A percentile compares a stretch with the other conserved stretches of the same genome.
phyloP scores from a whole-genome alignment of 164 flowering plant species.

The Stephania japonica region DNA sequence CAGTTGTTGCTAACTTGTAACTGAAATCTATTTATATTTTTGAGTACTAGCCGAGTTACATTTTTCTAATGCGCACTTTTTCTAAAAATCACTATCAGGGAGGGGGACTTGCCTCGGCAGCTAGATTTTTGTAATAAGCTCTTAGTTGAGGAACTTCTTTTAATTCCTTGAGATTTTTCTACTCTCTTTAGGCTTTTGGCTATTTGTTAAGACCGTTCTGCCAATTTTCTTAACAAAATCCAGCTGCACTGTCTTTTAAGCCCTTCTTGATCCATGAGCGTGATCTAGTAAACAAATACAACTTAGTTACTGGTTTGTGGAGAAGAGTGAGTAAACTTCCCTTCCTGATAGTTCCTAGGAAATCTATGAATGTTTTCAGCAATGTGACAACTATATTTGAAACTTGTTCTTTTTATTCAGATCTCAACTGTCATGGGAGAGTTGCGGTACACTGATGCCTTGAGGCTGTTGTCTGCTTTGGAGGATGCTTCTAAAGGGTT shows the following conservation, averaged over 20 bases:
- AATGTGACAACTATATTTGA: constrained; percentile 1
- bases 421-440: constrained; percentile 74
- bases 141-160: not conserved
- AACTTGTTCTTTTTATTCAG: constrained; percentile 33
- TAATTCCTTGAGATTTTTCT: not conserved
- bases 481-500: constrained; percentile 87
- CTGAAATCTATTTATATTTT: not conserved
- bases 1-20: not conserved
- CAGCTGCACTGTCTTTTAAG: constrained; percentile 78
- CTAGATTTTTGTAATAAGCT: not conserved
- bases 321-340: constrained; percentile 67
- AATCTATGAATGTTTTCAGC: not conserved
- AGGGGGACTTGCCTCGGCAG: not conserved
- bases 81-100: not conserved
- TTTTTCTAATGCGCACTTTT: not conserved
- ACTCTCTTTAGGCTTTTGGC: constrained; percentile 3
- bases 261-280: constrained; percentile 66
- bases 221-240: constrained; percentile 34
- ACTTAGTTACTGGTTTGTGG: constrained; percentile 82
- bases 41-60: not conserved
- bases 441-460: constrained; percentile 72
- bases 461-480: constrained; percentile 53
- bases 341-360: not conserved
- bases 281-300: constrained; percentile 71
- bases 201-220: not conserved